Evolutionary conservation across 768 basidiomycete genomes (phyloP), one percentile per base, ranked within the genome.

Genomic region (Russula brevipes): DNA sequence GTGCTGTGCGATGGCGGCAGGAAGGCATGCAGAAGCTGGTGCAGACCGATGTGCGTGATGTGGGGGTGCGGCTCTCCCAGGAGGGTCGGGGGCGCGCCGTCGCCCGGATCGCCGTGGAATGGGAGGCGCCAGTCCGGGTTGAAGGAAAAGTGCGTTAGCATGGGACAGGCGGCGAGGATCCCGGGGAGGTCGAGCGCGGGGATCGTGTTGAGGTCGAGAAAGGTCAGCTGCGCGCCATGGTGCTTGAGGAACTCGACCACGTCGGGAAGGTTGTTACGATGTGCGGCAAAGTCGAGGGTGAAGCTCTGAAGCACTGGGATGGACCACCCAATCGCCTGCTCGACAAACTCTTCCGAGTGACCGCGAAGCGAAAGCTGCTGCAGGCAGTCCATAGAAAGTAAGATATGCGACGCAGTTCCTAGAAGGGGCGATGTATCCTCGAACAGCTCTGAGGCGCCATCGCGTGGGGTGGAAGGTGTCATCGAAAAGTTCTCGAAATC

Each of bases 61-160:
- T 80, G 80, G 10, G 73, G 69, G 63, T 87, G 88, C 3, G 87
- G 85, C 10, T 74, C 75, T 59, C 78, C 76, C 71, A 74, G 67
- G 54, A 76, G 41, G 45, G 60, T 17, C 31, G 56, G 12, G 11
- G 51, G 30, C 12, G 11, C 45, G 12, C 36, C 45, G 24, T 68
- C 42, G 56, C 73, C 63, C 42, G 65, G 61, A n/a, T 69, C 65
- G 45, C 56, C 61, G 19, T 63, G 66, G 50, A 62, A 65, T 0
- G 68, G 70, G 16, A 86, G 72, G 12, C 81, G 80, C 88, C 89
- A 90, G 70, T 91, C 89, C 33, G 80, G 83, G 70, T 89, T 91
- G 76, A 91, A 90, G 30, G 81, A 79, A 70, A 91, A 84, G 0
- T 84, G 81, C 19, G 72, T 75, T 36, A 91, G 80, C 53, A 76